Evolutionary conservation across 2,329 filamentous ascomycete genomes (phyloP).

Genomic region (Exserohilum rostratum): DNA sequence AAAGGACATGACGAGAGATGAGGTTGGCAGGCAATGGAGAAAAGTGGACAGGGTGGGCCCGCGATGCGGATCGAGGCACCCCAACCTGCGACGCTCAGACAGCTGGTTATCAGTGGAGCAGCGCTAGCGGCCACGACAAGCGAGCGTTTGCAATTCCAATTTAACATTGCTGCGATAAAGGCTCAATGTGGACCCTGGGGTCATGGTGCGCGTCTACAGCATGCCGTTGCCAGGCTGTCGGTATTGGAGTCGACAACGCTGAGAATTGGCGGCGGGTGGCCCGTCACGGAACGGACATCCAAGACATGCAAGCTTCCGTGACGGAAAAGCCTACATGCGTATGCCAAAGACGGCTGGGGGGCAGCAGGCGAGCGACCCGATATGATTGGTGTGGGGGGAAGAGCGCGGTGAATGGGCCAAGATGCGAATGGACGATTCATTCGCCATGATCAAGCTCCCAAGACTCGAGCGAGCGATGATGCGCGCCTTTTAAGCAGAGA

Average conservation of each 20-base stretch:
- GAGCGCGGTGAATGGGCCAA: slow-evolving; percentile 8
- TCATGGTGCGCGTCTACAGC: neutral
- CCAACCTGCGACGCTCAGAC: slow-evolving; percentile 15
- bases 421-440: slow-evolving; percentile 4
- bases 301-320: slow-evolving; percentile 12
- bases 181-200: neutral
- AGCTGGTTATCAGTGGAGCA: slow-evolving; percentile 27
- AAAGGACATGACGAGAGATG: neutral
- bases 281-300: slow-evolving; percentile 7
- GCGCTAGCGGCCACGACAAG: slow-evolving; percentile 8
- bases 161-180: slow-evolving; percentile 15
- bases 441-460: neutral
- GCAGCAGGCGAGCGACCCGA: neutral
- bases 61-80: slow-evolving; percentile 18
- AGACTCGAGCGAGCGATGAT: slow-evolving; percentile 9
- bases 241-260: neutral
- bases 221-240: slow-evolving; percentile 5
- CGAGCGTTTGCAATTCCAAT: slow-evolving; percentile 10
- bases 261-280: neutral
- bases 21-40: slow-evolving; percentile 2
- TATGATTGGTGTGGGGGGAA: neutral
- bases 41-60: slow-evolving; percentile 7
- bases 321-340: neutral
- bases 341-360: slow-evolving; percentile 2
- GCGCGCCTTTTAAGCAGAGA: slow-evolving; percentile 21